A percentile compares a stretch with the other conserved stretches of the same genome.
These are phyloP conservation scores for Leccinum pellstonianum DNA, from an alignment of 768 basidiomycete species.

Conservation along the genomic window DNA sequence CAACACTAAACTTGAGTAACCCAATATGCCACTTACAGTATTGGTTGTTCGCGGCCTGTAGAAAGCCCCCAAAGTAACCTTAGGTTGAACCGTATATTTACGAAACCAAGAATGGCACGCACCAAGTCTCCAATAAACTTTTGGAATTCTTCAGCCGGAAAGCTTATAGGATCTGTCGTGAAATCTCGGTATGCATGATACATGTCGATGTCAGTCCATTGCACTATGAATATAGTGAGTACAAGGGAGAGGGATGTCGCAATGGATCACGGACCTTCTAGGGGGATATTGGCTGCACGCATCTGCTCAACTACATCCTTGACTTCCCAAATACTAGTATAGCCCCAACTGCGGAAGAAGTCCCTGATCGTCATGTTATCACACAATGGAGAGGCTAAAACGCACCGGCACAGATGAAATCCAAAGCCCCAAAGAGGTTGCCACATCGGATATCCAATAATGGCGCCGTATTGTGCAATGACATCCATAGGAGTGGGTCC, in stretches of 20 bases:
- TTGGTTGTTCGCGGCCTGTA: constrained; percentile 22
- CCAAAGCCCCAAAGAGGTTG: constrained; percentile 75
- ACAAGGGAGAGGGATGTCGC: neutral
- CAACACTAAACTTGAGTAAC: neutral
- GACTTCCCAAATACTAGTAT: constrained; percentile 50
- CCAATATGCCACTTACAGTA: constrained; percentile 15
- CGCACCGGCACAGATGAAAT: constrained; percentile 66
- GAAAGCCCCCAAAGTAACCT: neutral
- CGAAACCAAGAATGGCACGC: constrained; percentile 17
- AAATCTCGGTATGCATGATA: constrained; percentile 71
- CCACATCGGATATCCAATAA: constrained; percentile 66
- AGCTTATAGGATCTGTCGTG: constrained; percentile 63
- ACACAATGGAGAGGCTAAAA: neutral
- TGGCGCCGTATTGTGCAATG: constrained; percentile 63
- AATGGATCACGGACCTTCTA: constrained; percentile 50
- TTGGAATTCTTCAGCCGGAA: constrained; percentile 50
- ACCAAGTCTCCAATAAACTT: constrained; percentile 56
- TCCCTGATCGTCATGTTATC: no score
- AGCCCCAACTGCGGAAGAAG: constrained; percentile 39
- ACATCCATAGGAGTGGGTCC: constrained; percentile 51
- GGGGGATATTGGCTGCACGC: constrained; percentile 66
- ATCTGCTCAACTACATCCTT: constrained; percentile 50
- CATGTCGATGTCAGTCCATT: constrained; percentile 77
- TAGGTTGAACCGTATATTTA: neutral
- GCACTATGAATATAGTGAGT: constrained; percentile 38